Evolutionary conservation across 768 basidiomycete species (phyloP), one percentile per base, ranked within the genome.

Genomic region (Boletus rubescentipes): DNA sequence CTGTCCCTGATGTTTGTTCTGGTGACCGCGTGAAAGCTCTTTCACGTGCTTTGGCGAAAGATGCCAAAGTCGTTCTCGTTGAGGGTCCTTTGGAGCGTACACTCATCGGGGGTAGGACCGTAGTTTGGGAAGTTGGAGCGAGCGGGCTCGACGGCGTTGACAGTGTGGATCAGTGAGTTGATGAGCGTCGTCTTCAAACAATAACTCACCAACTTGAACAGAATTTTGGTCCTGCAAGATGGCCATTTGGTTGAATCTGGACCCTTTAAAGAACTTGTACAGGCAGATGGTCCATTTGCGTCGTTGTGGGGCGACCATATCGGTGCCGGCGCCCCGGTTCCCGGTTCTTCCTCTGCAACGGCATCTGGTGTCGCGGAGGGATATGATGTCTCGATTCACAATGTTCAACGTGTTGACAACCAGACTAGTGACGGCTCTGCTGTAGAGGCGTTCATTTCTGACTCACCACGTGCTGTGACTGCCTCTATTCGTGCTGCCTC

Each of bases 241-340:
- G 95, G 96, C 5, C 83, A 85, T 64, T 87, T 98, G 41, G 77
- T 89, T 36, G 96, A 98, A 70, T 81, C 82, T 54, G 93, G 93
- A 9, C 81, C 72, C 38, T 92, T 93, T 69, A 83, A 80, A 53
- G 91, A 94, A 56, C 77, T 97, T 31, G 72, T 94, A 42, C 82
- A 83, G 30, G 71, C 73, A 41, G 80, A 87, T 59, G 90, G 90
- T 46, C 64, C 83, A 36, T 94, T 93, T 62, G 87, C 90, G 12
- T 77, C 81, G 1, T 89, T 95, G 89, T 97, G 94, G 93, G 85
- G 89, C 1, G 84, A 91, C 66, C 90, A 95, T 64, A 76, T 88
- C 30, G 83, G 84, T 21, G 78, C 86, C 5, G 77, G 81, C 48
- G 73, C 72, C 55, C 70, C 77, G 15, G 62, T 74, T 35, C 71